phyloP scores from a whole-genome alignment of 2,329 filamentous ascomycete species.

The Fusarium sp. region DNA sequence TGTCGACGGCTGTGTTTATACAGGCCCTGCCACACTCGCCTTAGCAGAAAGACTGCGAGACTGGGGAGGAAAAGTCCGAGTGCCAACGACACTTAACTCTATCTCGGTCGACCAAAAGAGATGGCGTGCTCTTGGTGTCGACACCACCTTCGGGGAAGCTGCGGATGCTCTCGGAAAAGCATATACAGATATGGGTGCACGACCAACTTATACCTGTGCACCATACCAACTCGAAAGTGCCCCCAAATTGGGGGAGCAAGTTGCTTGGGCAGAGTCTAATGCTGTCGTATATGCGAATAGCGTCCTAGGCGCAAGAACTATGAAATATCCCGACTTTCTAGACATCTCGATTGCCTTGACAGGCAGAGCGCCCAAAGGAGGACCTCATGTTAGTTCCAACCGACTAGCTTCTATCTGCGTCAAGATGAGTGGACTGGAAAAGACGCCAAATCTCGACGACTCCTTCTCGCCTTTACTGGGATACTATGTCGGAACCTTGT shows the following conservation, averaged over 20 bases:
- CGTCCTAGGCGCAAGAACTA: slow-evolving; percentile 39
- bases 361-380: slow-evolving; percentile 34
- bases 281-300: slow-evolving; percentile 46
- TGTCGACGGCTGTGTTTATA: slow-evolving; percentile 45
- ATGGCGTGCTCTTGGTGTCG: slow-evolving; percentile 35
- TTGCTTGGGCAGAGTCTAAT: slow-evolving; percentile 44
- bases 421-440: slow-evolving; percentile 45
- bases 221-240: slow-evolving; percentile 41
- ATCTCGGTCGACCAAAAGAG: slow-evolving; percentile 39
- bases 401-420: slow-evolving; percentile 38
- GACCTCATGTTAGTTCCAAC: slow-evolving; percentile 27
- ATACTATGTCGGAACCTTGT: slow-evolving; percentile 34
- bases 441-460: slow-evolving; percentile 14
- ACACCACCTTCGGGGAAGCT: slow-evolving; percentile 24
- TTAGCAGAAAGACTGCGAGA: slow-evolving; percentile 36
- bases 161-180: slow-evolving; percentile 28
- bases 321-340: slow-evolving; percentile 42
- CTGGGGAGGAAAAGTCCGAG: slow-evolving; percentile 32
- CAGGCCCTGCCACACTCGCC: slow-evolving; percentile 39
- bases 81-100: slow-evolving; percentile 41
- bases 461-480: slow-evolving; percentile 40
- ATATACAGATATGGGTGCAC: slow-evolving; percentile 41
- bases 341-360: slow-evolving; percentile 41
- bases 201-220: slow-evolving; percentile 36
- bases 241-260: slow-evolving; percentile 24